Evolutionary conservation across 2,329 filamentous ascomycete genomes (phyloP).

Genomic region (Aureobasidium musti): DNA sequence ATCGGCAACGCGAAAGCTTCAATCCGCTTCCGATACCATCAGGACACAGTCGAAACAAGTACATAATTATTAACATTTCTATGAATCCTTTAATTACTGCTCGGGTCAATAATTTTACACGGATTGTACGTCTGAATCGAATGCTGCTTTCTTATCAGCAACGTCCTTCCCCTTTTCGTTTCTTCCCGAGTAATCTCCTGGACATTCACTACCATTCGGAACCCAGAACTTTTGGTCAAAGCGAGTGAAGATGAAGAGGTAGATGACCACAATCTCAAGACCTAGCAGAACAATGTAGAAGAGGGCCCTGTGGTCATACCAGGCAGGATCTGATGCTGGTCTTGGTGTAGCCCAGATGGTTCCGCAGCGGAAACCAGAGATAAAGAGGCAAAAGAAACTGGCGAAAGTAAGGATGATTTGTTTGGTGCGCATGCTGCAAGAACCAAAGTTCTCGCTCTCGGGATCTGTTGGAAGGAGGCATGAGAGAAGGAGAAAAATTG

Average conservation of each 20-base stretch:
- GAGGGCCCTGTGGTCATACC: conserved; percentile 38
- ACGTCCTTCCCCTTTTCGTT: background rate
- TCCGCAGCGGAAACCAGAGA: conserved; percentile 37
- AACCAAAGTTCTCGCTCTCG: conserved; percentile 31
- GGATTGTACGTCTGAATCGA: background rate
- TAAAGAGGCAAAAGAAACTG: conserved; percentile 32
- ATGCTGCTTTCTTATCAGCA: background rate
- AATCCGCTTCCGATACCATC: no score
- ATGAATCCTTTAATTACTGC: background rate
- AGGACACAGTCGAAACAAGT: no score
- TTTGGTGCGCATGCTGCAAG: conserved; percentile 33
- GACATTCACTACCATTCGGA: conserved; percentile 30
- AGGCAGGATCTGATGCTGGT: conserved; percentile 36
- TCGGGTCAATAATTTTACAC: background rate
- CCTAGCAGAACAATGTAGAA: conserved; percentile 40
- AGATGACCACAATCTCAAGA: conserved; percentile 39
- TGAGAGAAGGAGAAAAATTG: conserved; percentile 35
- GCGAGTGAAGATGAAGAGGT: conserved; percentile 34
- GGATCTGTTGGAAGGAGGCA: conserved; percentile 31
- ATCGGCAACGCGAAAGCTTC: no score
- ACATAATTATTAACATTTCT: background rate
- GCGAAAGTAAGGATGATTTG: conserved; percentile 33
- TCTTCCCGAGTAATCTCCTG: conserved; percentile 4
- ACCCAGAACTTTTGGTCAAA: conserved; percentile 39
- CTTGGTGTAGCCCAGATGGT: conserved; percentile 36